phyloP scores from a whole-genome alignment of 495 filamentous ascomycete genomes.

The Penicillium bialowiezense region DNA sequence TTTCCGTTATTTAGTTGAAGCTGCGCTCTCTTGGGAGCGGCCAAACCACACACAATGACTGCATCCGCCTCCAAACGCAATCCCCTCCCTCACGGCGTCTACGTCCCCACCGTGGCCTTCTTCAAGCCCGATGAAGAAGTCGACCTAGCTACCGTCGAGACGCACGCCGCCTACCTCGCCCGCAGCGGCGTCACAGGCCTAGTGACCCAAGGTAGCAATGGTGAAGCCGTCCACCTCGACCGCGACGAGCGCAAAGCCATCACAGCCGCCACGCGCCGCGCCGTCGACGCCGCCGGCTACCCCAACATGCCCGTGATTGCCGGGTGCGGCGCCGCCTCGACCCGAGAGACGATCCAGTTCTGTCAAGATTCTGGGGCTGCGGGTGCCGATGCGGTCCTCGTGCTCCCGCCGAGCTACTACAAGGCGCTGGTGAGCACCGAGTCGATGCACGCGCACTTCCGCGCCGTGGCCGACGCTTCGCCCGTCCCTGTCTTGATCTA shows the following conservation, averaged over 20 bases:
- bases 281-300: constrained; percentile 68
- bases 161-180: constrained; percentile 81
- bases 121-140: constrained; percentile 59
- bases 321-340: constrained; percentile 79
- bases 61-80: constrained; percentile 22
- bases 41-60: constrained; percentile 18
- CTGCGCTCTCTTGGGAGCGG: neutral
- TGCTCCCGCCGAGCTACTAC: constrained; percentile 88
- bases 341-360: constrained; percentile 78
- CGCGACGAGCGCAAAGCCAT: constrained; percentile 67
- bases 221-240: constrained; percentile 80
- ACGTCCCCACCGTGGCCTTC: constrained; percentile 70
- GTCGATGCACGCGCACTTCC: constrained; percentile 70
- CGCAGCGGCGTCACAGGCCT: constrained; percentile 75
- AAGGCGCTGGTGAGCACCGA: constrained; percentile 56
- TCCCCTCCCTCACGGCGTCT: constrained; percentile 51
- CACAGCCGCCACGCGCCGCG: constrained; percentile 70
- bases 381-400: constrained; percentile 80
- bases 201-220: constrained; percentile 85
- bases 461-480: constrained; percentile 71
- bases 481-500: constrained; percentile 90
- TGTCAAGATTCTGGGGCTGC: constrained; percentile 71
- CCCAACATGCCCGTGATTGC: constrained; percentile 73
- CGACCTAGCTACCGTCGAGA: constrained; percentile 65
- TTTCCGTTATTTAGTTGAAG: neutral